These are phyloP conservation scores for Lenwebbia sp. DNA, from an alignment of 345 rosid genomes.

Conservation along the genomic window DNA sequence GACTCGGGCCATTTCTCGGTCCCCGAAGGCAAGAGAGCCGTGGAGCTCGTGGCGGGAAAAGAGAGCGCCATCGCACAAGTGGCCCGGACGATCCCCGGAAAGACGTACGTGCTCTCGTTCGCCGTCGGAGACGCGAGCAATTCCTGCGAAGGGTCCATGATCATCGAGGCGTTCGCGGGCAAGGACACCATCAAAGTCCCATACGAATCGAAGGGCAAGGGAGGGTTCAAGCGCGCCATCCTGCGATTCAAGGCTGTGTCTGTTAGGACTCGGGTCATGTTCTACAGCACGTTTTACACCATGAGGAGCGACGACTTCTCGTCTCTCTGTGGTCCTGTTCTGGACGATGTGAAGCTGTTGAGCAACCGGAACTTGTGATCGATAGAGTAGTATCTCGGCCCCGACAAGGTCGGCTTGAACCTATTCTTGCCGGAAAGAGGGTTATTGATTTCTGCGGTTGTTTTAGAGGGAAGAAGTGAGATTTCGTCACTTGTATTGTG, in stretches of 20 bases:
- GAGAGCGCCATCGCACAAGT: conserved; percentile 79
- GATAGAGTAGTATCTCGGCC: neutral
- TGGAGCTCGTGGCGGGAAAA: conserved; percentile 78
- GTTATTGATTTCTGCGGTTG: neutral
- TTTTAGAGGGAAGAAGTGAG: neutral
- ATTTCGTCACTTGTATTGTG: neutral
- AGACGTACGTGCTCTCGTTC: conserved; percentile 48
- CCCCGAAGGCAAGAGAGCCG: conserved; percentile 55
- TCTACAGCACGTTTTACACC: conserved; percentile 62
- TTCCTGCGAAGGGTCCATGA: conserved; percentile 58
- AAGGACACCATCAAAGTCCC: conserved; percentile 44
- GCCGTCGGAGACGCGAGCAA: conserved; percentile 65
- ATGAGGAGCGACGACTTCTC: conserved; percentile 66
- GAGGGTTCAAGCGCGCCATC: conserved; percentile 51
- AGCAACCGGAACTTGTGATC: conserved; percentile 27
- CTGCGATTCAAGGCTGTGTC: conserved; percentile 42
- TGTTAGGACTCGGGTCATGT: conserved; percentile 40
- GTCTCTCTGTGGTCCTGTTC: conserved; percentile 71
- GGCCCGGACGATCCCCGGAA: conserved; percentile 40
- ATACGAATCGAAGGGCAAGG: conserved; percentile 55
- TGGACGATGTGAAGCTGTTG: conserved; percentile 59
- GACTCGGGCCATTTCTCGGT: conserved; percentile 53
- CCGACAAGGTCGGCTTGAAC: neutral
- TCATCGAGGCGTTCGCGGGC: conserved; percentile 70
- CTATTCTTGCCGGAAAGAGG: neutral